Base-by-base conservation (phyloP, 1,284 basidiomycete species). In the Ceratobasidium sp. region DNA sequence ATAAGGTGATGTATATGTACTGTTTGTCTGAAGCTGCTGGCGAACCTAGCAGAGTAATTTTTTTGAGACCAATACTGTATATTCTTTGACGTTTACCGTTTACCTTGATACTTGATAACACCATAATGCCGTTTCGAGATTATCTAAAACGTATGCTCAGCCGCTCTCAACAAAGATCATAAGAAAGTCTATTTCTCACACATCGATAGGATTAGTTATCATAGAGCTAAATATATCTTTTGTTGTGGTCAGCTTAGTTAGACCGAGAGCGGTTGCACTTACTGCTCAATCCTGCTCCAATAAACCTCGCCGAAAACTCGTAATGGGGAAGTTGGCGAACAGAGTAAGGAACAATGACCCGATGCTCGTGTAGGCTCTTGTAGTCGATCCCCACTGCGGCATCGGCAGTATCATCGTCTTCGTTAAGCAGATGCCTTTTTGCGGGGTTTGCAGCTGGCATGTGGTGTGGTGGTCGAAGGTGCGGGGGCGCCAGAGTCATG, bases 191-290 rank as follows among this genome's bases (percentile, higher is more conserved):
- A 32, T 21, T 2, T 76, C 79, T 74, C 62, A 81, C 80, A 82
- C 80, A 71, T 82, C 81, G 39, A 81, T 75, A 1, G 81, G 81
- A 62, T 82, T 82, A 71, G 78, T 82, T 45, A 81, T 77, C 18
- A 78, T 81, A 9, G 81, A 82, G 0, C 81, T 80, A 3, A 78
- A 74, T 80, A 82, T 81, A 57, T 81, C 81, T 82, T 55, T 3
- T 12, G 14, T 41, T 34, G n/a, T 57, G 16, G 32, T 45, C 50
- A 23, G 26, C 12, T 18, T 36, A 5, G 21, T 45, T 12, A n/a
- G 26, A n/a, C 30, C 8, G n/a, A 23, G 23, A 32, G 16, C 18
- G 3, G 21, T 4, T 12, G n/a, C 39, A 75, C 74, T 57, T 21
- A 75, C 75, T 75, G 41, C 73, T 74, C 30, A 74, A 34, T n/a